Conservation (phyloP, 352 stramenopile species). For the Phytophthora podocarpi region DNA sequence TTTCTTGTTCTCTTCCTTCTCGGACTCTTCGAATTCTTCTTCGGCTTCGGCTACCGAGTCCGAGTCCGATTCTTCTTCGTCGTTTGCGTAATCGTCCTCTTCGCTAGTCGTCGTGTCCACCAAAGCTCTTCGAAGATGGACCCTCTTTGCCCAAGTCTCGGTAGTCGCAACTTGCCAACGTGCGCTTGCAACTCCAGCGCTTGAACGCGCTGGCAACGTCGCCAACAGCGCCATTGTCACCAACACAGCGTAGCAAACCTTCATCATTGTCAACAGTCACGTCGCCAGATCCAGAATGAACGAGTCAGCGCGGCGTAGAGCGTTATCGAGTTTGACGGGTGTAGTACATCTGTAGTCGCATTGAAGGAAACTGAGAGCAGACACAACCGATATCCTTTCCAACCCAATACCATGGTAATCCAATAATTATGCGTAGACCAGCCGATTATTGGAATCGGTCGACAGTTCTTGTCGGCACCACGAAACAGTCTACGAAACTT, state of each 20-base stretch:
- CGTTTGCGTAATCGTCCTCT: not conserved
- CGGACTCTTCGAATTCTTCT: conserved; percentile 4
- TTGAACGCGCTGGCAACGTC: not conserved
- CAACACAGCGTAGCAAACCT: conserved; percentile 8
- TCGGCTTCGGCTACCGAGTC: not conserved
- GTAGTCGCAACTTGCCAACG: conserved; percentile 17
- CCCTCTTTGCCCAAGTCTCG: conserved; percentile 2
- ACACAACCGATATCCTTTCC: no score
- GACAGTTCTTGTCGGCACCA: no score
- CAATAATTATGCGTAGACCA: no score
- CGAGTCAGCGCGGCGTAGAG: conserved; percentile 2
- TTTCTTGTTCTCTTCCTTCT: conserved; percentile 10
- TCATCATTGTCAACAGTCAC: conserved; percentile 13
- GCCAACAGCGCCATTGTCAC: conserved; percentile 1
- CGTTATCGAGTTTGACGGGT: not conserved
- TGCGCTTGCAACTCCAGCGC: not conserved
- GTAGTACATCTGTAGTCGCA: conserved; percentile 7
- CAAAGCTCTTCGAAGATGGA: conserved; percentile 21
- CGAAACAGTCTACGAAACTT: no score
- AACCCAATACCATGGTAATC: no score
- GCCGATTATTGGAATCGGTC: no score
- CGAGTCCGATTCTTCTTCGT: no score
- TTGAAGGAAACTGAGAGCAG: no score
- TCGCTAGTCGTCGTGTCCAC: conserved; percentile 7
- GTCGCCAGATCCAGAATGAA: conserved; percentile 20